Evolutionary conservation across 106 monocot species (phyloP).

Genomic region (Apostasia shenzhenica): DNA sequence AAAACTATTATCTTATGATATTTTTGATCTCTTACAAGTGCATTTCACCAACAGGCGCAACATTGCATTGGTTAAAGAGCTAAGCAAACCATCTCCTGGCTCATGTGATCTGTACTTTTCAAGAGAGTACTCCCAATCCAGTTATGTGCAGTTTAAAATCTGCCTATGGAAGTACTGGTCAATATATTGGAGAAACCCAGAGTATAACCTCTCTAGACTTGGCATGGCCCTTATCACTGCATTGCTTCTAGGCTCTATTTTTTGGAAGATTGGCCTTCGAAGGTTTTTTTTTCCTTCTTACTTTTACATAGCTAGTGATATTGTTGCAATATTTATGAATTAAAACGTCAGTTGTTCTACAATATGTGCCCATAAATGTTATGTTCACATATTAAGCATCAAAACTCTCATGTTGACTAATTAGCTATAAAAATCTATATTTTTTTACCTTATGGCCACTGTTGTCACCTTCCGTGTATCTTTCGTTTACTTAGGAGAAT

Average conservation of each 20-base stretch:
- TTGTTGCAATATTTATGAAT: no score
- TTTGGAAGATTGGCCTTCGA: conserved; percentile 52
- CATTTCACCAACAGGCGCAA: conserved; percentile 32
- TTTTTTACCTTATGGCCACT: no score
- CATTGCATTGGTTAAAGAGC: conserved; percentile 35
- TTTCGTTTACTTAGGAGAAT: no score
- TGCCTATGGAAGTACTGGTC: conserved; percentile 63
- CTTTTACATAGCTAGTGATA: no score
- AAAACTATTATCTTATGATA: neutral
- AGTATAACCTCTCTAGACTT: conserved; percentile 42
- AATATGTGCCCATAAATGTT: no score
- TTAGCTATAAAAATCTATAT: no score
- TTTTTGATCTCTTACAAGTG: neutral
- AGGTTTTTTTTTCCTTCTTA: conserved; percentile 15
- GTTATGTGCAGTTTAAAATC: conserved; percentile 26
- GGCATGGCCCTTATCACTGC: conserved; percentile 29
- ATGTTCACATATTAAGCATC: no score
- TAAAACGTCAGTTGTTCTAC: no score
- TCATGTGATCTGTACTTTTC: conserved; percentile 36
- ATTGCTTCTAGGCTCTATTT: conserved; percentile 53
- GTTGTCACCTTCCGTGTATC: no score
- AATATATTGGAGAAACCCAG: conserved; percentile 62
- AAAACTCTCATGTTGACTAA: no score
- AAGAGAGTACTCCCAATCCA: conserved; percentile 26
- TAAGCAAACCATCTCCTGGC: conserved; percentile 34